A percentile compares a stretch with the other conserved stretches of the same genome.
phyloP scores from a whole-genome alignment of 2,329 filamentous ascomycete genomes.

The Microdochium nivale region DNA sequence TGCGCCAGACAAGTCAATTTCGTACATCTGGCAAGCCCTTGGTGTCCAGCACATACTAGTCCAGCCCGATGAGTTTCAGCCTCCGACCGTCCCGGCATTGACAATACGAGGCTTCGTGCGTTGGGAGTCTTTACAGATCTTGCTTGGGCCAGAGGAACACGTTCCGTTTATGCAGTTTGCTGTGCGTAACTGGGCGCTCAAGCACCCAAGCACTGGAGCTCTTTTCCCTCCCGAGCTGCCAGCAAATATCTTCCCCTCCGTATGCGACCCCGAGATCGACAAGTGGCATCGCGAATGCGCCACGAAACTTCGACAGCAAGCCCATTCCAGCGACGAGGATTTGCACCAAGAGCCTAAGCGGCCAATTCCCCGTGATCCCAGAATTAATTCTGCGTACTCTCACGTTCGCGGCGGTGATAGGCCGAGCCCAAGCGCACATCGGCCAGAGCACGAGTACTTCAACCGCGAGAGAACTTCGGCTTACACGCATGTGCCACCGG shows the following conservation, averaged over 20 bases:
- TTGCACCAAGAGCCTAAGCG: conserved; percentile 5
- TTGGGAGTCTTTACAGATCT: conserved; percentile 87
- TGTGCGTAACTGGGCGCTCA: conserved; percentile 67
- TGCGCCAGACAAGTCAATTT: conserved; percentile 65
- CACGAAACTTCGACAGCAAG: conserved; percentile 58
- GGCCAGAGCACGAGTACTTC: conserved; percentile 25
- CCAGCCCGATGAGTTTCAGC: conserved; percentile 67
- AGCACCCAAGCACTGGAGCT: conserved; percentile 64
- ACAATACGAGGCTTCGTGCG: conserved; percentile 79
- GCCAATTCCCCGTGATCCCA: conserved; percentile 13
- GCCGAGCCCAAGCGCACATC: conserved; percentile 10
- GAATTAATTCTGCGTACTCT: conserved; percentile 19
- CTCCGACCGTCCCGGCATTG: conserved; percentile 73
- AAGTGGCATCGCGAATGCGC: conserved; percentile 78
- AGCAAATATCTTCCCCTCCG: conserved; percentile 55
- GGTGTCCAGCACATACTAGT: conserved; percentile 80
- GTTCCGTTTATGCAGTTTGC: conserved; percentile 75
- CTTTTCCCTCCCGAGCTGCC: conserved; percentile 55
- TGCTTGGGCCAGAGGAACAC: conserved; percentile 83
- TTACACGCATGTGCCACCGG: conserved; percentile 16
- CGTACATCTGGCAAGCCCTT: conserved; percentile 85
- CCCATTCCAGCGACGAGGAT: conserved; percentile 27
- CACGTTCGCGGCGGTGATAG: conserved; percentile 17
- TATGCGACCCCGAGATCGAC: conserved; percentile 72
- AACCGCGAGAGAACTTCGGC: conserved; percentile 24